Evolutionary conservation across 1,284 basidiomycete species (phyloP).

Genomic region (Moesziomyces globuligerus): DNA sequence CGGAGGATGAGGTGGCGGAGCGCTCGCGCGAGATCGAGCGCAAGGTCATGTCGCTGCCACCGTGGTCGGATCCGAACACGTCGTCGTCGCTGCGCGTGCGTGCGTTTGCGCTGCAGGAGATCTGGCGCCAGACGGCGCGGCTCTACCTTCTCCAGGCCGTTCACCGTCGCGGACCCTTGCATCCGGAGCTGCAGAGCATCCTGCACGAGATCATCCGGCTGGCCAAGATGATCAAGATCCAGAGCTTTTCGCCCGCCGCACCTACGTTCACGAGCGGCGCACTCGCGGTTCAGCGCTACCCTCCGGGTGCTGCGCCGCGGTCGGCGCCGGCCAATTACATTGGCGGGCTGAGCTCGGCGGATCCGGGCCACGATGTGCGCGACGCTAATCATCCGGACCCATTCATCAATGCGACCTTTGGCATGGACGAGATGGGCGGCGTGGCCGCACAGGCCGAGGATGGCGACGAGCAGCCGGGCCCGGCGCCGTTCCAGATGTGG

Average conservation of each 20-base stretch:
- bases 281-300: not conserved
- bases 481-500: slow-evolving; percentile 43
- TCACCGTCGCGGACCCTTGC: slow-evolving; percentile 41
- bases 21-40: slow-evolving; percentile 36
- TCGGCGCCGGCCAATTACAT: slow-evolving; percentile 23
- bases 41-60: slow-evolving; percentile 33
- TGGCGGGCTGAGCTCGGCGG: slow-evolving; percentile 18
- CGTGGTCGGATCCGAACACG: slow-evolving; percentile 40
- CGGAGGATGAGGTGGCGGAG: slow-evolving; percentile 23
- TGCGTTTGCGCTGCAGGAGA: slow-evolving; percentile 48
- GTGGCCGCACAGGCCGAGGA: not conserved
- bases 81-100: slow-evolving; percentile 33
- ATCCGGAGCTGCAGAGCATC: slow-evolving; percentile 39
- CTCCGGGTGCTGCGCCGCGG: not conserved
- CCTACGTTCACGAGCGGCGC: not conserved
- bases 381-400: slow-evolving; percentile 28
- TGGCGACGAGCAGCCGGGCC: not conserved
- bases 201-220: slow-evolving; percentile 49
- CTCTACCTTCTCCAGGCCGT: slow-evolving; percentile 48
- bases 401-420: slow-evolving; percentile 15
- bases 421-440: not conserved
- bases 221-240: slow-evolving; percentile 40
- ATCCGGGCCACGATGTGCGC: slow-evolving; percentile 4
- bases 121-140: slow-evolving; percentile 48
- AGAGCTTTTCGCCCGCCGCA: slow-evolving; percentile 19